A percentile compares a stretch with the other conserved stretches of the same genome.
phyloP scores from a whole-genome alignment of 148 eudicot species.

The Cornus kousa region DNA sequence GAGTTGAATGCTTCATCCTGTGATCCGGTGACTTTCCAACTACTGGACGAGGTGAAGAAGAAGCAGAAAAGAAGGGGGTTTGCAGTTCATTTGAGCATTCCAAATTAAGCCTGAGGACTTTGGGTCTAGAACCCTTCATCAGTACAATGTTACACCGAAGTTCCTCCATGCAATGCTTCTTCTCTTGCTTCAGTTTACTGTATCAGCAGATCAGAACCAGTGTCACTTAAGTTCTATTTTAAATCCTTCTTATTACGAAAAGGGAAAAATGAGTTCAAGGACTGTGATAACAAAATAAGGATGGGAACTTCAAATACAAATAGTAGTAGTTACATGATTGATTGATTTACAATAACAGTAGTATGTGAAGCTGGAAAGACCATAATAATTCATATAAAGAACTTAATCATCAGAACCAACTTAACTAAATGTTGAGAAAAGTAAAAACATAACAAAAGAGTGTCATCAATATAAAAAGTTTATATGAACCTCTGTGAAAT shows the following conservation, averaged over 20 bases:
- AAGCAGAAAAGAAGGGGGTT: conserved; percentile 81
- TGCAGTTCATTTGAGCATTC: conserved; percentile 53
- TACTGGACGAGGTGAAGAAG: conserved; percentile 62
- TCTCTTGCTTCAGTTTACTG: conserved; percentile 81
- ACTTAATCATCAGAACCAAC: background rate
- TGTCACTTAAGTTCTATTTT: background rate
- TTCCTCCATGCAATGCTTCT: conserved; percentile 77
- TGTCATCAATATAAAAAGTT: background rate
- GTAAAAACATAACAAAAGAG: background rate
- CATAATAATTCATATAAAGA: background rate
- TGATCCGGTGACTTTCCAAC: conserved; percentile 38
- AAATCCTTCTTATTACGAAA: background rate
- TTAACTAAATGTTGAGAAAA: background rate
- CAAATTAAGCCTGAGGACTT: conserved; percentile 74
- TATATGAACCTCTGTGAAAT: background rate
- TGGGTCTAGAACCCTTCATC: conserved; percentile 77
- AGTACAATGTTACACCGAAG: conserved; percentile 78
- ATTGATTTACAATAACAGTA: background rate
- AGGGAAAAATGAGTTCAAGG: conserved; percentile 10
- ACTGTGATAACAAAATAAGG: background rate
- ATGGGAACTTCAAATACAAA: background rate
- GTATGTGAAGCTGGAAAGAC: background rate
- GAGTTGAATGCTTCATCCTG: conserved; percentile 72
- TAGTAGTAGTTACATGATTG: background rate
- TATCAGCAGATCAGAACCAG: conserved; percentile 7